Evolutionary conservation across 345 rosid species (phyloP).

Genomic region (Passiflora organensis): DNA sequence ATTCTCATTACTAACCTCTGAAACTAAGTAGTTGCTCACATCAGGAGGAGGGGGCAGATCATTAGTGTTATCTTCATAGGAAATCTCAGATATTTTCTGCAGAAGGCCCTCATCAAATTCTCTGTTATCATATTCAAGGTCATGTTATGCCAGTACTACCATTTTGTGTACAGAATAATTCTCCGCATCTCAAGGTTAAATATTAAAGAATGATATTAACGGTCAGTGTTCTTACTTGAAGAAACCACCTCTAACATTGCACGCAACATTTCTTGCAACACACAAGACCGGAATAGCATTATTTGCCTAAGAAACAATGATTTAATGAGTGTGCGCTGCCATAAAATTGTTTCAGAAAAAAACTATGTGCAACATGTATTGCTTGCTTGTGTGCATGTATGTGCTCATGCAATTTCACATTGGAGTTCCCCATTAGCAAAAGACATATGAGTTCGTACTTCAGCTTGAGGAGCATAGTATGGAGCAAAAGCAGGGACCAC

Average conservation of each 20-base stretch:
- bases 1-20: slow-evolving; percentile 67
- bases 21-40: slow-evolving; percentile 83
- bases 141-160: slow-evolving; percentile 9
- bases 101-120: slow-evolving; percentile 91
- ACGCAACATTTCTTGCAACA: slow-evolving; percentile 93
- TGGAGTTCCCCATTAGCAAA: slow-evolving; percentile 18
- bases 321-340: slow-evolving; percentile 14
- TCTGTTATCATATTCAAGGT: slow-evolving; percentile 44
- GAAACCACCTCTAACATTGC: slow-evolving; percentile 94
- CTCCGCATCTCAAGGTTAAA: slow-evolving; percentile 4
- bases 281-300: slow-evolving; percentile 78
- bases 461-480: slow-evolving; percentile 95
- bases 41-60: slow-evolving; percentile 85
- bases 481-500: slow-evolving; percentile 99
- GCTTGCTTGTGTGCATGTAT: neutral
- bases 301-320: slow-evolving; percentile 49
- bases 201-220: too few species aligned
- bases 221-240: slow-evolving; percentile 63
- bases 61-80: slow-evolving; percentile 70
- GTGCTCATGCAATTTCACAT: slow-evolving; percentile 7
- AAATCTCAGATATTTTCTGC: slow-evolving; percentile 65
- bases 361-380: neutral
- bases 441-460: slow-evolving; percentile 46
- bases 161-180: slow-evolving; percentile 7
- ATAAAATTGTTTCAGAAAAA: slow-evolving; percentile 6